These are phyloP conservation scores for Groenewaldozyma salmanticensis DNA, from an alignment of 805 yeast genomes.

Conservation along the genomic window DNA sequence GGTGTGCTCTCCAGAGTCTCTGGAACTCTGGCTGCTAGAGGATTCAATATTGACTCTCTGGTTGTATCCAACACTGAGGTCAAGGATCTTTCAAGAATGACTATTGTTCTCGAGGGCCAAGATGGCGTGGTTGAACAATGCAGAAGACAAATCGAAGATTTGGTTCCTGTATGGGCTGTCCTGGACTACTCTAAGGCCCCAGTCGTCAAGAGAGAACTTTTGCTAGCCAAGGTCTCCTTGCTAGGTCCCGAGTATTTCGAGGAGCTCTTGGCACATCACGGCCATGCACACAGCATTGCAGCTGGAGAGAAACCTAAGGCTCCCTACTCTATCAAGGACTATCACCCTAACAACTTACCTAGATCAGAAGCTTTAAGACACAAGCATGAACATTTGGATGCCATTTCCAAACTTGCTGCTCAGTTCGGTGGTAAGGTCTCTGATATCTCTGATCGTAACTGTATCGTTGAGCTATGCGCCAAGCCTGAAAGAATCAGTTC, in stretches of 20 bases:
- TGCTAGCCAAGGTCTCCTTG: constrained; percentile 83
- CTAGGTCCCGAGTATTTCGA: constrained; percentile 98
- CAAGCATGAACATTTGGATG: constrained; percentile 80
- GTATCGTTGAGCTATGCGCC: constrained; percentile 88
- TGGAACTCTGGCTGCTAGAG: constrained; percentile 95
- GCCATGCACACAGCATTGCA: constrained; percentile 29
- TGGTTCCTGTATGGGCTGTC: constrained; percentile 97
- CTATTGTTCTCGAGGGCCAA: constrained; percentile 87
- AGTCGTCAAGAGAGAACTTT: constrained; percentile 81
- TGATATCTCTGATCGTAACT: constrained; percentile 87
- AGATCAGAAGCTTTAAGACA: constrained; percentile 90
- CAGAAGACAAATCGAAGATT: constrained; percentile 92
- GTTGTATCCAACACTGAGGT: constrained; percentile 97
- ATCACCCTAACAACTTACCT: constrained; percentile 83
- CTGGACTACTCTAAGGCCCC: constrained; percentile 86
- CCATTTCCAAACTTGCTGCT: constrained; percentile 66
- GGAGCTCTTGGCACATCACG: constrained; percentile 82
- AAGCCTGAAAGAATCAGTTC: constrained; percentile 85
- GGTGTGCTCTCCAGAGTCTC: constrained; percentile 92
- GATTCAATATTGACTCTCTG: constrained; percentile 94
- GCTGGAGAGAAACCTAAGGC: constrained; percentile 26
- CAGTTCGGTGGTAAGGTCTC: constrained; percentile 92
- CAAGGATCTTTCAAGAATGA: constrained; percentile 91
- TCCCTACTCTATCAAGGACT: constrained; percentile 32
- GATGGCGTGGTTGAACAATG: constrained; percentile 97